Evolutionary conservation across 805 yeast species (phyloP).

Genomic region (Yamadazyma sp.): DNA sequence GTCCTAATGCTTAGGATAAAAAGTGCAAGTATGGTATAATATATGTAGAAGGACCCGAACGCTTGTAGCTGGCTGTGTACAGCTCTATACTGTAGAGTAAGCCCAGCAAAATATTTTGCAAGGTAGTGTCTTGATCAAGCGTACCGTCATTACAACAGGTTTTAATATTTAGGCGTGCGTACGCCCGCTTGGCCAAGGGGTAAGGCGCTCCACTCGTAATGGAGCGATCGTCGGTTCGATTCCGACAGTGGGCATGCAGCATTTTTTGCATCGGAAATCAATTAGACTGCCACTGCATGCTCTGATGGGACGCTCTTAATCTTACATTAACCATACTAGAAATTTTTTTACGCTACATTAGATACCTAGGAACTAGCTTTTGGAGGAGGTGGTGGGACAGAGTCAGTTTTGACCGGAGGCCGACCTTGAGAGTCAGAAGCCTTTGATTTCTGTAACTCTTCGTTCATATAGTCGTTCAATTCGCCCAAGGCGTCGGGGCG

Average conservation of each 20-base stretch:
- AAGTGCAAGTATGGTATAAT: too few species aligned
- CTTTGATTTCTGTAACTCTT: conserved; percentile 43
- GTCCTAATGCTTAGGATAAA: conserved; percentile 13
- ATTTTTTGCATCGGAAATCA: too few species aligned
- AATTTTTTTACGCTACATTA: too few species aligned
- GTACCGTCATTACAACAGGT: too few species aligned
- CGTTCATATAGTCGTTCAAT: conserved; percentile 42
- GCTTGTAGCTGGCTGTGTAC: too few species aligned
- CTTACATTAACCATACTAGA: not conserved
- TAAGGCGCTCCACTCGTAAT: conserved; percentile 56
- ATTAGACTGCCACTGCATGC: too few species aligned
- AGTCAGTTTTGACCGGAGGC: not conserved
- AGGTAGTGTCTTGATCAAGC: too few species aligned
- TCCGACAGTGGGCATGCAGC: conserved; percentile 49
- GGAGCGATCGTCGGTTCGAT: conserved; percentile 56
- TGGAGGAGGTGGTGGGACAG: conserved; percentile 33
- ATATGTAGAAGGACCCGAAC: too few species aligned
- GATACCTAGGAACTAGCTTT: conserved; percentile 10
- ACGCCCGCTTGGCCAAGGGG: conserved; percentile 55
- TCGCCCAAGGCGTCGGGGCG: conserved; percentile 24
- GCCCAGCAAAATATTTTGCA: too few species aligned
- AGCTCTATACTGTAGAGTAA: too few species aligned
- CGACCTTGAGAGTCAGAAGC: conserved; percentile 23
- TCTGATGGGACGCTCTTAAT: not conserved
- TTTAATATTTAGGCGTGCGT: not conserved